Conservation (phyloP, 768 basidiomycete species). For the Trametes cinnabarina region DNA sequence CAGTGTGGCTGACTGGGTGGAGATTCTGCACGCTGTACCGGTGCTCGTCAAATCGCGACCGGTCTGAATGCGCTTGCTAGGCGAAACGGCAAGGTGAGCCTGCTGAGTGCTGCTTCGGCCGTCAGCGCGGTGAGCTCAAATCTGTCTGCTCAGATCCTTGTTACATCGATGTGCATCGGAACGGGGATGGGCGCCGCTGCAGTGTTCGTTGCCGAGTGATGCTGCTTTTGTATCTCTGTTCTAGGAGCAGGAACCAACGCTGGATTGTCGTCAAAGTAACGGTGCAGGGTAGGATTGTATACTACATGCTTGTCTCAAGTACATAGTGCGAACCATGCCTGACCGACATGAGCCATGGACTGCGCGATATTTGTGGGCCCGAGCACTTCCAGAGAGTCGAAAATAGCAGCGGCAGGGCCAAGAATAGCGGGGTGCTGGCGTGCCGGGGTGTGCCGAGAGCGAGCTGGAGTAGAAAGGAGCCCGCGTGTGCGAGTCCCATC, state of each 20-base stretch:
- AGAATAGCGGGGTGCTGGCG: not conserved
- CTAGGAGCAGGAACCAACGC: not conserved
- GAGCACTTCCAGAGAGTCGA: not conserved
- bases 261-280: not conserved
- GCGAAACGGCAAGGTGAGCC: slow-evolving; percentile 61
- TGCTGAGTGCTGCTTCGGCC: slow-evolving; percentile 5
- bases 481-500: not conserved
- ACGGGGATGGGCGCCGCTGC: slow-evolving; percentile 83
- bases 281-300: not conserved
- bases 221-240: not conserved
- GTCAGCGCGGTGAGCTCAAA: slow-evolving; percentile 27
- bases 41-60: slow-evolving; percentile 80
- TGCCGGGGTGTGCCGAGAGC: slow-evolving; percentile 8
- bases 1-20: slow-evolving; percentile 20
- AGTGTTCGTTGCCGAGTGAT: slow-evolving; percentile 29
- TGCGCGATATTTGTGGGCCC: not conserved
- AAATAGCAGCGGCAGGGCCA: slow-evolving; percentile 8
- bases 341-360: not conserved
- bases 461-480: slow-evolving; percentile 5
- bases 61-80: slow-evolving; percentile 74
- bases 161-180: slow-evolving; percentile 89
- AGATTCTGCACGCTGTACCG: slow-evolving; percentile 64
- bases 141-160: slow-evolving; percentile 46
- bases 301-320: not conserved
- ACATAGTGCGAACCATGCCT: not conserved